These are phyloP conservation scores for Ostreobium quekettii DNA, from an alignment of 139 green algal genomes.

Conservation along the genomic window DNA sequence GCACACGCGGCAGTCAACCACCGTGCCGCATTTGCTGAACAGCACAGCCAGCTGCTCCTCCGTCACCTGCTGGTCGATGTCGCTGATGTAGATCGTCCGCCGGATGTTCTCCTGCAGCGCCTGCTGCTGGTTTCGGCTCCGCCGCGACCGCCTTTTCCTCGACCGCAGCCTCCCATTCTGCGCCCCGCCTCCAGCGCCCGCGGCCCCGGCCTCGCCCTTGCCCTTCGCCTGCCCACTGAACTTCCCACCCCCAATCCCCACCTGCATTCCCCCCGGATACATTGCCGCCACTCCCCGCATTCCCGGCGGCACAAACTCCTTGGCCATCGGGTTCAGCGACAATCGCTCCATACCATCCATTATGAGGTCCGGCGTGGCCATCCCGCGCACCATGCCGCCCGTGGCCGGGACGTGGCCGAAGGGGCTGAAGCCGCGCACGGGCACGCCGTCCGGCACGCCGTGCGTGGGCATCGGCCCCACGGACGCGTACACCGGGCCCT, in stretches of 20 bases:
- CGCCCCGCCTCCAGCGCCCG: neutral
- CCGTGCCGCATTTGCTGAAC: conserved; percentile 61
- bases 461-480: conserved; percentile 5
- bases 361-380: neutral
- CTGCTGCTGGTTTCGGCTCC: conserved; percentile 26
- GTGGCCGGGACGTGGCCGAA: neutral
- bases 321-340: conserved; percentile 15
- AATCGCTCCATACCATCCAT: conserved; percentile 18
- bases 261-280: neutral
- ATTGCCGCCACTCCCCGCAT: neutral
- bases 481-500: conserved; percentile 10
- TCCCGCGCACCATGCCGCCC: neutral
- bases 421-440: conserved; percentile 5
- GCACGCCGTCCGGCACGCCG: conserved; percentile 6
- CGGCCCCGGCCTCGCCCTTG: conserved; percentile 2
- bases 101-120: conserved; percentile 64
- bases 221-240: conserved; percentile 10
- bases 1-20: conserved; percentile 89
- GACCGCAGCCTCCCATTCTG: conserved; percentile 5
- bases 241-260: too few relatives aligned
- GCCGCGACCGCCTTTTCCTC: conserved; percentile 1
- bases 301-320: conserved; percentile 21
- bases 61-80: conserved; percentile 64
- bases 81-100: conserved; percentile 70
- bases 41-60: conserved; percentile 61